Conservation (phyloP, 2,329 filamentous ascomycete genomes). For the Pestalotiopsis sp. region DNA sequence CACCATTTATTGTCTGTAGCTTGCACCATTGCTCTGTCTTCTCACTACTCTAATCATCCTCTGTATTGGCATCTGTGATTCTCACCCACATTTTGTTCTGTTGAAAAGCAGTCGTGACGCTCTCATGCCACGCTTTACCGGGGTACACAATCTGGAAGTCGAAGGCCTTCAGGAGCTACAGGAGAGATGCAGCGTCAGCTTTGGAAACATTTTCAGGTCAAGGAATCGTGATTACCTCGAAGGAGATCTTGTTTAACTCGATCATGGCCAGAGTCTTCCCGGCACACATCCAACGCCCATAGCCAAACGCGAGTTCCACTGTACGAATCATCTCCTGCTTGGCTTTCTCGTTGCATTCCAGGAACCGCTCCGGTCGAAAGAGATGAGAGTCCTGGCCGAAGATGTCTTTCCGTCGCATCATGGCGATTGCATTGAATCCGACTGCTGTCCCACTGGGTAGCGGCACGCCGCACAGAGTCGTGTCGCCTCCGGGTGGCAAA, state of each 20-base stretch:
- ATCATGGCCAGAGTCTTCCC: conserved; percentile 41
- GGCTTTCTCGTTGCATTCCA: conserved; percentile 32
- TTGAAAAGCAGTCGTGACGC: too few species aligned
- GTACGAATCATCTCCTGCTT: conserved; percentile 31
- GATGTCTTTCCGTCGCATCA: conserved; percentile 29
- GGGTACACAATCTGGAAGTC: too few species aligned
- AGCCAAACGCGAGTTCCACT: conserved; percentile 37
- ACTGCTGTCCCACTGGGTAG: conserved; percentile 38
- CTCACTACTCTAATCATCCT: too few species aligned
- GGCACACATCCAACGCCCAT: conserved; percentile 38
- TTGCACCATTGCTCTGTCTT: too few species aligned
- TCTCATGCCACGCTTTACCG: too few species aligned
- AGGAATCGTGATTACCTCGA: conserved; percentile 31
- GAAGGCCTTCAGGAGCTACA: too few species aligned
- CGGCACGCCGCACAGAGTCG: conserved; percentile 26
- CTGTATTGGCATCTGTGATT: too few species aligned
- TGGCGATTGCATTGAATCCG: conserved; percentile 33
- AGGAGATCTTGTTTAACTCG: conserved; percentile 41
- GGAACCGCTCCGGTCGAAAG: conserved; percentile 44
- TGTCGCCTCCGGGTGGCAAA: conserved; percentile 22
- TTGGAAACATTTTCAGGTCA: too few species aligned
- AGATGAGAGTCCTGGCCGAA: conserved; percentile 35
- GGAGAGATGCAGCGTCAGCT: too few species aligned
- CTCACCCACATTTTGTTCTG: too few species aligned
- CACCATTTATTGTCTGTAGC: too few species aligned